Percentiles rank a stretch among this genome's conserved stretches.
Conservation (phyloP, 768 basidiomycete genomes). For the Rossbeevera mucosa region DNA sequence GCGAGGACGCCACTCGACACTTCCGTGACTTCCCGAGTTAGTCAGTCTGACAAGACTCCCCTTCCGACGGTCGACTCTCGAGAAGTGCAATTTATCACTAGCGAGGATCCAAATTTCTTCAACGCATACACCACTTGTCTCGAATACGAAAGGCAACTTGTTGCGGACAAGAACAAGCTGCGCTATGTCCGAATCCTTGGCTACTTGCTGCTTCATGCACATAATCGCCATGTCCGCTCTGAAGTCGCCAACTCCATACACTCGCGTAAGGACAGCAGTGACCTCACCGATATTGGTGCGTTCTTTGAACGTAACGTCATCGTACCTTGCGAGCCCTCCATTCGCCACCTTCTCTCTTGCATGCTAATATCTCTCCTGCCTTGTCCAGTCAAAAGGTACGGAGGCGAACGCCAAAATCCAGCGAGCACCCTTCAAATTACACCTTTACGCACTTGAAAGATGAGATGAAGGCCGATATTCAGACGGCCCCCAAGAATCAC, state of each 20-base stretch:
- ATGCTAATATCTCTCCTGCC: not conserved
- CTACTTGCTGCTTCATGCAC: conserved; percentile 7
- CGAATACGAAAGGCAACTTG: not conserved
- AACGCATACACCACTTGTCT: conserved; percentile 2
- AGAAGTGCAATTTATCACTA: not conserved
- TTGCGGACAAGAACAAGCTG: not conserved
- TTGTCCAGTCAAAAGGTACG: conserved; percentile 11
- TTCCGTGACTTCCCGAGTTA: too few relatives aligned
- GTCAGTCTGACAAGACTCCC: too few relatives aligned
- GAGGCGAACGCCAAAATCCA: conserved; percentile 19
- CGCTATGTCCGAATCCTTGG: conserved; percentile 4
- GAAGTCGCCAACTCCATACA: conserved; percentile 6
- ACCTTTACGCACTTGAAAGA: conserved; percentile 13
- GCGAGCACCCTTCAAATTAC: conserved; percentile 9
- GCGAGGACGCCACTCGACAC: too few relatives aligned
- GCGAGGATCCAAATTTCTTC: not conserved
- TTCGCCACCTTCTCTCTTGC: not conserved
- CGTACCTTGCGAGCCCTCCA: conserved; percentile 1
- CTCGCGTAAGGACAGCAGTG: not conserved
- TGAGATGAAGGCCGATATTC: not conserved
- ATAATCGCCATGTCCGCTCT: not conserved
- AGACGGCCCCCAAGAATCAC: not conserved
- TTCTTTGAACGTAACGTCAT: conserved; percentile 5
- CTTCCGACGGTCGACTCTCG: not conserved
- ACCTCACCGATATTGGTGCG: not conserved